Conservation (phyloP, 768 basidiomycete genomes). For the Boletellus emodensis region DNA sequence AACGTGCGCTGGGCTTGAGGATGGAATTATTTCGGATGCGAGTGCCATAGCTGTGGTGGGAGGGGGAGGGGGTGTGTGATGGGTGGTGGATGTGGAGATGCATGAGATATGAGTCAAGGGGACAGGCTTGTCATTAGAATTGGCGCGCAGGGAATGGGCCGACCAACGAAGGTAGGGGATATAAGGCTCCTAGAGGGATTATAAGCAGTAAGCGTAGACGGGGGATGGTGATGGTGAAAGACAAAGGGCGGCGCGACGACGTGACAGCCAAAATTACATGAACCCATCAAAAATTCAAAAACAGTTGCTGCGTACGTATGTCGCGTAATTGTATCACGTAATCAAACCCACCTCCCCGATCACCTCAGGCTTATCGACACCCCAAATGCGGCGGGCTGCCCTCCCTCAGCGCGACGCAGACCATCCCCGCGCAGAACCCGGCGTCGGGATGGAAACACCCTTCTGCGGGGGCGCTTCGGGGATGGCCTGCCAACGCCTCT, state of each 20-base stretch:
- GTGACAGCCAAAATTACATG: constrained; percentile 30
- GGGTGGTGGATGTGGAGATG: constrained; percentile 10
- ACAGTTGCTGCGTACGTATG: constrained; percentile 27
- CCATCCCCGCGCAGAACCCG: too few species aligned
- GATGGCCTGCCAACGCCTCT: too few species aligned
- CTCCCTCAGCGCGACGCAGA: too few species aligned
- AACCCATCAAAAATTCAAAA: constrained; percentile 34
- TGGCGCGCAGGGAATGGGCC: constrained; percentile 10
- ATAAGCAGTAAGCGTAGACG: background rate
- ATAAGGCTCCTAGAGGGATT: background rate
- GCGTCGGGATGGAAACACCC: too few species aligned
- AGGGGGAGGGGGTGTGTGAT: constrained; percentile 6
- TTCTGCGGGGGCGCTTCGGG: too few species aligned
- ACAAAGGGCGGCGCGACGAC: constrained; percentile 24
- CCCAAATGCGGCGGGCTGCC: background rate
- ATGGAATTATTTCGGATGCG: constrained; percentile 49
- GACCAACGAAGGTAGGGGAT: constrained; percentile 28
- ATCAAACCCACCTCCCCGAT: constrained; percentile 22
- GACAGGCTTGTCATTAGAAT: constrained; percentile 19
- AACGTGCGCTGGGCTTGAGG: constrained; percentile 51
- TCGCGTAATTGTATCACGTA: constrained; percentile 30
- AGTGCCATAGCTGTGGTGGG: constrained; percentile 47
- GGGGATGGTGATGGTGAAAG: constrained; percentile 28
- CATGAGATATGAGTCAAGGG: constrained; percentile 7
- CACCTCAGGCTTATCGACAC: constrained; percentile 11